Conservation (phyloP, 768 basidiomycete genomes). For the Sarcomyxa edulis region DNA sequence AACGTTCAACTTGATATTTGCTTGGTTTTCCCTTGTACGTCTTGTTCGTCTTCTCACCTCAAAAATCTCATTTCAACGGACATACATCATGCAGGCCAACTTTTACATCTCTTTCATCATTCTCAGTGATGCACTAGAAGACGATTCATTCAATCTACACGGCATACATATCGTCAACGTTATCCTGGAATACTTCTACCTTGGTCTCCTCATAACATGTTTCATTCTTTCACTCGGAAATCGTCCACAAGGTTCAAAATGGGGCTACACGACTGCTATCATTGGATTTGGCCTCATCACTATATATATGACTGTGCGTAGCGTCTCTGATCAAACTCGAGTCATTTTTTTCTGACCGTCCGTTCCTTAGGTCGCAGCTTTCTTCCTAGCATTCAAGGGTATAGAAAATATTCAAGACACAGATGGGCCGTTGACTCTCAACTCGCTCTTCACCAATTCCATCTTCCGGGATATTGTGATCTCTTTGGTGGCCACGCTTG, state of each 20-base stretch:
- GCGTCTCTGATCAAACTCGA: not conserved
- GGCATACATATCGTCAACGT: constrained; percentile 71
- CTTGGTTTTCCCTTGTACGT: constrained; percentile 81
- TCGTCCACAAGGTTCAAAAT: constrained; percentile 85
- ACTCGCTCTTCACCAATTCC: constrained; percentile 66
- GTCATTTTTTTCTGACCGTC: constrained; percentile 3
- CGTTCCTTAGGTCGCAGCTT: constrained; percentile 58
- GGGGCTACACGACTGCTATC: constrained; percentile 81
- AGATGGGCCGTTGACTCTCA: constrained; percentile 40
- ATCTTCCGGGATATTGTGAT: constrained; percentile 86
- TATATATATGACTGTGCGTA: constrained; percentile 90
- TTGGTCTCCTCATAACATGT: constrained; percentile 82
- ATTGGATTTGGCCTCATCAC: constrained; percentile 88
- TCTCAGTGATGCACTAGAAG: constrained; percentile 71
- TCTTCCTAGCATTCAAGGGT: constrained; percentile 81
- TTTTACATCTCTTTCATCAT: constrained; percentile 88
- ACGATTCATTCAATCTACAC: constrained; percentile 46
- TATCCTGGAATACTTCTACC: constrained; percentile 81
- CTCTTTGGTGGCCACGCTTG: constrained; percentile 82
- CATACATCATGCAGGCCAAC: constrained; percentile 52
- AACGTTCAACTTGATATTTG: constrained; percentile 84
- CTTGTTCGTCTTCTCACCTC: not conserved
- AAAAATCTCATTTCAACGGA: not conserved
- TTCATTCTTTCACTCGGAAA: constrained; percentile 89
- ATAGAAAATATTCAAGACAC: constrained; percentile 52